A percentile compares a stretch with the other conserved stretches of the same genome.
These are phyloP conservation scores for Zizania palustris DNA, from an alignment of 202 grass and related monocot species.

Conservation along the genomic window DNA sequence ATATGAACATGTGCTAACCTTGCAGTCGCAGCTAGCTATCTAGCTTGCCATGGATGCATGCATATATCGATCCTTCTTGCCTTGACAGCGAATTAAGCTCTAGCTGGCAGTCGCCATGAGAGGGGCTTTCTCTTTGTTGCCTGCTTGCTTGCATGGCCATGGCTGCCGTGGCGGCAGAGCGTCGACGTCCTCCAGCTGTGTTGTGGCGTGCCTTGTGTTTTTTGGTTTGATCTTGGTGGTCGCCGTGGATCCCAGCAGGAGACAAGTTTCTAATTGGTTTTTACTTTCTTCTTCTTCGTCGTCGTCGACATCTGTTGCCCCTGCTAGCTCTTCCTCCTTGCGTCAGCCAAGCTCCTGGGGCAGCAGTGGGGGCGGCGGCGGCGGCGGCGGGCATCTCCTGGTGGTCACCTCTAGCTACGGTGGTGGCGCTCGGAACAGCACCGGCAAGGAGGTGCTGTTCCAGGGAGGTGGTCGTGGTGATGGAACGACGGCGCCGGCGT, in stretches of 20 bases:
- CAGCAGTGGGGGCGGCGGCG: slow-evolving; percentile 26
- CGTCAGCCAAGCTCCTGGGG: background rate
- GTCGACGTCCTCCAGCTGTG: background rate
- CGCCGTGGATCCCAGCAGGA: slow-evolving; percentile 26
- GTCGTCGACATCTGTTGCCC: background rate
- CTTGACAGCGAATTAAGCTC: slow-evolving; percentile 25
- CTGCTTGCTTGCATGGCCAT: slow-evolving; percentile 37
- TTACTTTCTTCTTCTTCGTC: slow-evolving; percentile 12
- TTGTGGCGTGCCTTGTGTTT: slow-evolving; percentile 30
- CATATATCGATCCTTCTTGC: background rate
- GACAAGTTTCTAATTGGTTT: slow-evolving; percentile 36
- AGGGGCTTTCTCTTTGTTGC: slow-evolving; percentile 17
- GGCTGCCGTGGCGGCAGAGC: slow-evolving; percentile 16
- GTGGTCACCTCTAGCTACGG: slow-evolving; percentile 41
- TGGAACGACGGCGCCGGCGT: background rate
- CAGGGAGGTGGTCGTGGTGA: background rate
- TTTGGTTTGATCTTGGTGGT: slow-evolving; percentile 30
- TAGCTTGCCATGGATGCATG: slow-evolving; percentile 17
- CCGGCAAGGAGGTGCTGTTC: slow-evolving; percentile 23
- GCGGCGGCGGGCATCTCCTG: slow-evolving; percentile 35
- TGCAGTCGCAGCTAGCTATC: background rate
- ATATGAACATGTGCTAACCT: slow-evolving; percentile 28
- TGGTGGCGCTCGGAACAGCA: slow-evolving; percentile 13
- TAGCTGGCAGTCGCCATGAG: slow-evolving; percentile 43
- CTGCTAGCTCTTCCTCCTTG: slow-evolving; percentile 20